These are phyloP conservation scores for Hypocreales sp. DNA, from an alignment of 2,329 filamentous ascomycete genomes.

Conservation along the genomic window DNA sequence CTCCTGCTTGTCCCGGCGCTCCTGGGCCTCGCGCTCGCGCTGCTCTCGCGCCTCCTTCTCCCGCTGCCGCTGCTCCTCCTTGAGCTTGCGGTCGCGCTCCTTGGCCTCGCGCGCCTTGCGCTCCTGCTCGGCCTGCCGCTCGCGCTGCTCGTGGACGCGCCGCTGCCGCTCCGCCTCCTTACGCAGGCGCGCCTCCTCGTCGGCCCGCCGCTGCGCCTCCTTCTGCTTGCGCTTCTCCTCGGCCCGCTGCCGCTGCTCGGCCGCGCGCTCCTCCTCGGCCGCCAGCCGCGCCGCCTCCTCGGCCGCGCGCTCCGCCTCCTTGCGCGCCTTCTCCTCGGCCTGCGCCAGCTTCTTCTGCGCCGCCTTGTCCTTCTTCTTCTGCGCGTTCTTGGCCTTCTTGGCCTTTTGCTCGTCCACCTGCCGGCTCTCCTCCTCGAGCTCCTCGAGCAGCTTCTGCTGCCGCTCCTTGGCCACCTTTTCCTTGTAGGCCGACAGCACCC, in stretches of 20 bases:
- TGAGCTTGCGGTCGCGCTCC: slow-evolving; percentile 67
- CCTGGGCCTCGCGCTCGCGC: slow-evolving; percentile 52
- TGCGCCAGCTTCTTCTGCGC: slow-evolving; percentile 74
- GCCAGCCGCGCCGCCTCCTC: slow-evolving; percentile 66
- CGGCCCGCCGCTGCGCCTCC: slow-evolving; percentile 77
- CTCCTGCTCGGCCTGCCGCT: slow-evolving; percentile 72
- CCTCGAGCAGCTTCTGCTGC: slow-evolving; percentile 78
- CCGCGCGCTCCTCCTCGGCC: slow-evolving; percentile 61
- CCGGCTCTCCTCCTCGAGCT: slow-evolving; percentile 72
- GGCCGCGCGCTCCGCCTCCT: slow-evolving; percentile 76
- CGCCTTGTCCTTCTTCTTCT: slow-evolving; percentile 91
- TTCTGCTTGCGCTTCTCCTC: slow-evolving; percentile 88
- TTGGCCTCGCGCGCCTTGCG: slow-evolving; percentile 51
- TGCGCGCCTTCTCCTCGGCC: slow-evolving; percentile 80
- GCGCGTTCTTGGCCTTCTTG: slow-evolving; percentile 86
- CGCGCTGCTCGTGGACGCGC: slow-evolving; percentile 68
- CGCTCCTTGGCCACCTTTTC: slow-evolving; percentile 93
- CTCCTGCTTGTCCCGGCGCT: slow-evolving; percentile 44
- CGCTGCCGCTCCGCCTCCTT: slow-evolving; percentile 78
- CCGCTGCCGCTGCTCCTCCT: slow-evolving; percentile 65
- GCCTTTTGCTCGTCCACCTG: slow-evolving; percentile 67
- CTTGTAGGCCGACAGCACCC: slow-evolving; percentile 90
- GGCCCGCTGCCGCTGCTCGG: slow-evolving; percentile 66
- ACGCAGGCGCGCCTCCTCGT: slow-evolving; percentile 71
- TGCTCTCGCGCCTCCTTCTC: slow-evolving; percentile 66